Conservation (phyloP, 306 rosid species). For the Abrus pulchellus region DNA sequence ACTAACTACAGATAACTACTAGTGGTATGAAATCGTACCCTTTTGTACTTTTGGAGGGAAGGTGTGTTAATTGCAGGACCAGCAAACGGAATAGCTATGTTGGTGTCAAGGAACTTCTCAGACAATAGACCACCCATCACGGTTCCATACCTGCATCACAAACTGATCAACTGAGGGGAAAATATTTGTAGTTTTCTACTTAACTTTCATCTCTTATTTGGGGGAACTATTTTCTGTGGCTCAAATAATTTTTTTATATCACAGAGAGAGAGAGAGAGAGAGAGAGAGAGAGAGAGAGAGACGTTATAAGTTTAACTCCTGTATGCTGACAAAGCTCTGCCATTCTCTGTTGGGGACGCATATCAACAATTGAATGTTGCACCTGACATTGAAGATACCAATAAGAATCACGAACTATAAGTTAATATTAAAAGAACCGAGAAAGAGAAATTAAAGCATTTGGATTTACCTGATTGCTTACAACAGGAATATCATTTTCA, state of each 20-base stretch:
- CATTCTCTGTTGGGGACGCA: slow-evolving; percentile 97
- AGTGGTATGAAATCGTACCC: slow-evolving; percentile 67
- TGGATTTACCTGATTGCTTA: slow-evolving; percentile 88
- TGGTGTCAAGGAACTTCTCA: slow-evolving; percentile 91
- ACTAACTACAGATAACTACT: neutral
- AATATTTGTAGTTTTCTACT: neutral
- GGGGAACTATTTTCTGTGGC: slow-evolving; percentile 18
- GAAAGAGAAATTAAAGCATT: slow-evolving; percentile 25
- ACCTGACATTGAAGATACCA: slow-evolving; percentile 62
- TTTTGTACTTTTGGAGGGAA: slow-evolving; percentile 91
- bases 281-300: slow-evolving; percentile 54
- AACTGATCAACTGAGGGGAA: slow-evolving; percentile 29
- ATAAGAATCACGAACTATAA: slow-evolving; percentile 9
- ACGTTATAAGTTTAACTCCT: slow-evolving; percentile 98
- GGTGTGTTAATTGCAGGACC: slow-evolving; percentile 94
- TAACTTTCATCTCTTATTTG: slow-evolving; percentile 30
- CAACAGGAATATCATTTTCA: slow-evolving; percentile 91
- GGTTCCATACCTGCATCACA: slow-evolving; percentile 88
- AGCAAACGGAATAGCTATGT: slow-evolving; percentile 83
- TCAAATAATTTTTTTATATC: neutral
- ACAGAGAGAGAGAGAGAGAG: neutral
- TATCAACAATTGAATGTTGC: slow-evolving; percentile 90
- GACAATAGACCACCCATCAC: slow-evolving; percentile 96
- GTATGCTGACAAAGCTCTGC: slow-evolving; percentile 90
- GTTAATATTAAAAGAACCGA: neutral